Conservation (phyloP, 176 grass and related monocot genomes). For the Oryza officinalis region DNA sequence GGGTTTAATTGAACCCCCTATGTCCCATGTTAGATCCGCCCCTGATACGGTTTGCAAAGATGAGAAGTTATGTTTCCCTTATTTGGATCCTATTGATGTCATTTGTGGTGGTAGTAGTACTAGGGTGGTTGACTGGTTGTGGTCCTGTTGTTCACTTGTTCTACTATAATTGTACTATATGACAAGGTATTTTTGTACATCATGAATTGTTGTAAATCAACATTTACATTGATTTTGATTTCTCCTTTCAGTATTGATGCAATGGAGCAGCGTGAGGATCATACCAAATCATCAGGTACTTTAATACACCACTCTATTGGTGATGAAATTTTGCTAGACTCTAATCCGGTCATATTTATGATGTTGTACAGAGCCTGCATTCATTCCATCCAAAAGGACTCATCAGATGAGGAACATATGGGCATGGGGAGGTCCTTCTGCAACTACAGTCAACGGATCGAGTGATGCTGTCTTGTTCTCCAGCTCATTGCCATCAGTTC, state of each 20-base stretch:
- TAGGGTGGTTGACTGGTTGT: neutral
- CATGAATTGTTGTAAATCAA: neutral
- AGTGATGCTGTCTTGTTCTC: conserved; percentile 47
- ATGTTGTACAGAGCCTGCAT: conserved; percentile 24
- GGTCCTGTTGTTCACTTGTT: neutral
- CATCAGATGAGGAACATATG: conserved; percentile 13
- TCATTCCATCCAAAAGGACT: conserved; percentile 27
- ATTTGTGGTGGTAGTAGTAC: neutral
- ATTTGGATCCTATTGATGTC: neutral
- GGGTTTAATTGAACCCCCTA: no score
- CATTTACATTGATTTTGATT: neutral
- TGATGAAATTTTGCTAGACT: neutral
- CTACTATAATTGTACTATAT: conserved; percentile 7
- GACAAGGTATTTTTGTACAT: neutral
- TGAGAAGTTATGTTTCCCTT: neutral
- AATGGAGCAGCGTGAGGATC: conserved; percentile 30
- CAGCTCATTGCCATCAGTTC: conserved; percentile 44
- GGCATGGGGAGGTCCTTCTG: conserved; percentile 43
- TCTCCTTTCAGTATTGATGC: conserved; percentile 15
- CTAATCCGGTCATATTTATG: conserved; percentile 10
- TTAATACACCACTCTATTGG: neutral
- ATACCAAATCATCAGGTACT: conserved; percentile 33
- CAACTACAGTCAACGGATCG: conserved; percentile 33
- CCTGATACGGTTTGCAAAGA: neutral
- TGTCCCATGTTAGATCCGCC: no score